phyloP scores from a whole-genome alignment of 192 early-diverging fungal species.

The Podila minutissima region DNA sequence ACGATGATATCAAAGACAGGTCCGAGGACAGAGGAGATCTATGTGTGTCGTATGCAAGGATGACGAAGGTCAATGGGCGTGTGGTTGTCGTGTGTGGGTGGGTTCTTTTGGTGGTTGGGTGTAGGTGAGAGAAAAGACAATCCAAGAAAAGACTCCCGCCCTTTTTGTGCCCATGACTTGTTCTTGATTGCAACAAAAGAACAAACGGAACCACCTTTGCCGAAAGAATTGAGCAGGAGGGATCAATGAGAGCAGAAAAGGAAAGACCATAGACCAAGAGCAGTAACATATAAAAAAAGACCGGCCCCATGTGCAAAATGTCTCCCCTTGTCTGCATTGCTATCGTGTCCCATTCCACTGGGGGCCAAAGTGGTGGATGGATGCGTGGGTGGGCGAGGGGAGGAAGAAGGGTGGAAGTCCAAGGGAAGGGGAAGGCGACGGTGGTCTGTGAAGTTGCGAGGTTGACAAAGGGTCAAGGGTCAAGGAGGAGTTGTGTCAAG shows the following conservation, averaged over 20 bases:
- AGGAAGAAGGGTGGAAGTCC: background rate
- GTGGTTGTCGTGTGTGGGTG: background rate
- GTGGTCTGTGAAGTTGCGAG: background rate
- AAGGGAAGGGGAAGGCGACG: background rate
- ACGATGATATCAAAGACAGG: constrained; percentile 46
- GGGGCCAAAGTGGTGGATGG: background rate
- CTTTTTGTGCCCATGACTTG: background rate
- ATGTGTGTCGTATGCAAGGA: background rate
- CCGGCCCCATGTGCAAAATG: too few species aligned
- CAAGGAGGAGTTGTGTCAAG: background rate
- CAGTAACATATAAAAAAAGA: background rate
- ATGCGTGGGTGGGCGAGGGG: background rate
- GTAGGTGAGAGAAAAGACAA: background rate
- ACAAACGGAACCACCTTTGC: background rate
- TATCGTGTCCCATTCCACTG: background rate
- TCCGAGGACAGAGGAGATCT: constrained; percentile 43
- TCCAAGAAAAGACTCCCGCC: too few species aligned
- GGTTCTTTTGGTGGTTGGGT: background rate
- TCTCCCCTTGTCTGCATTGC: background rate
- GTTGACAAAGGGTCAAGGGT: background rate
- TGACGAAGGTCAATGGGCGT: background rate
- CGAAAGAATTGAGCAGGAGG: background rate
- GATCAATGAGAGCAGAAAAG: background rate
- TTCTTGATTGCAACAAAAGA: background rate
- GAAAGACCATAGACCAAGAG: background rate